phyloP scores from a whole-genome alignment of 176 grass and related monocot species.

The Olyra latifolia region DNA sequence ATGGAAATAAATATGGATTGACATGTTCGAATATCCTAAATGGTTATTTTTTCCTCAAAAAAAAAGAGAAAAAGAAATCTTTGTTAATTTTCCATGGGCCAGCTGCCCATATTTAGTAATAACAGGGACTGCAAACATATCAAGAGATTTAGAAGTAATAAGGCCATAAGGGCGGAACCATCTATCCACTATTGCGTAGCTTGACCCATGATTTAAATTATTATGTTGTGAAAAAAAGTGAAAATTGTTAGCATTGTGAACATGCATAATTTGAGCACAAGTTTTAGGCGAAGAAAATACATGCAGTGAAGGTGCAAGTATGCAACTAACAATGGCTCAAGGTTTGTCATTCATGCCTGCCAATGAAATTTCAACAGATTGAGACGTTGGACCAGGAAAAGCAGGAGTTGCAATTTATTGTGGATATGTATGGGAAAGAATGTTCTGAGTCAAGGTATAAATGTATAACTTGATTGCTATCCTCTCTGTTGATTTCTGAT shows the following conservation, averaged over 20 bases:
- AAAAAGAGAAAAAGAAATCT: background rate
- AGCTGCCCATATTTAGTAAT: background rate
- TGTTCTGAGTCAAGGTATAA: slow-evolving; percentile 75
- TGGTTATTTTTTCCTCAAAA: background rate
- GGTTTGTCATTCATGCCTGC: slow-evolving; percentile 17
- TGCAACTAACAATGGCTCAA: background rate
- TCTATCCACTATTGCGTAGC: slow-evolving; percentile 7
- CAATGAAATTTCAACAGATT: slow-evolving; percentile 58
- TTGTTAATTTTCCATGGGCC: background rate
- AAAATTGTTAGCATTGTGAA: background rate
- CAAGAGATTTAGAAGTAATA: background rate
- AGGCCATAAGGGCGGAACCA: background rate
- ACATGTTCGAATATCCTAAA: too few relatives aligned
- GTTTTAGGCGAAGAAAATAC: background rate
- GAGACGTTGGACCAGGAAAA: slow-evolving; percentile 79
- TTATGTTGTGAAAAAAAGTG: background rate
- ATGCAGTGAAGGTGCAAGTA: background rate
- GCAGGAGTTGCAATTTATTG: slow-evolving; percentile 71
- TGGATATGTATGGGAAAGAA: slow-evolving; percentile 84
- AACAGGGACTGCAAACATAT: background rate
- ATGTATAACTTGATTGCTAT: slow-evolving; percentile 42
- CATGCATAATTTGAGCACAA: background rate
- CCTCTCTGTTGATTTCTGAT: slow-evolving; percentile 13
- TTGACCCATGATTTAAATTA: background rate
- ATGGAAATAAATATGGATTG: slow-evolving; percentile 15